These are phyloP conservation scores for Senna siamea DNA, from an alignment of 306 rosid species.

Conservation along the genomic window DNA sequence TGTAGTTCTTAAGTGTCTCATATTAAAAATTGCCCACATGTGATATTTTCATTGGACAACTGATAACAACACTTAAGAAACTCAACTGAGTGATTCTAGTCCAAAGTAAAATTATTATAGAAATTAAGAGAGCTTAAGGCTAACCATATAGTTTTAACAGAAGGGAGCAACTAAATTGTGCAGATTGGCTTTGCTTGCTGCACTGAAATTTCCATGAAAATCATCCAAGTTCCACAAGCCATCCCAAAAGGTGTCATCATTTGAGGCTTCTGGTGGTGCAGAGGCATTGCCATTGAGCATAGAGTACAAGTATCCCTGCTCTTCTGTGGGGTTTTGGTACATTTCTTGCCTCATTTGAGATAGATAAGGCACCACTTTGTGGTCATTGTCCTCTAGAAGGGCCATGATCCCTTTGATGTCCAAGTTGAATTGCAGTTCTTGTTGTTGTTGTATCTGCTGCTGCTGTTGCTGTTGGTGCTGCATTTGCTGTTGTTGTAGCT, in stretches of 20 bases:
- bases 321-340: constrained; percentile 52
- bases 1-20: neutral
- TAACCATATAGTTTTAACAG: constrained; percentile 36
- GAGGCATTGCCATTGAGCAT: constrained; percentile 48
- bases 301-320: constrained; percentile 50
- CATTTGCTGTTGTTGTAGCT: constrained; percentile 53
- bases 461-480: constrained; percentile 49
- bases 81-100: neutral
- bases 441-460: constrained; percentile 36
- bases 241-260: constrained; percentile 66
- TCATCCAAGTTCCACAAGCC: constrained; percentile 82
- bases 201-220: constrained; percentile 53
- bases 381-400: constrained; percentile 59
- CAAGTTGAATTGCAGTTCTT: constrained; percentile 48
- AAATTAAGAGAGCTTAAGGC: constrained; percentile 6
- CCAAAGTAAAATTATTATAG: neutral
- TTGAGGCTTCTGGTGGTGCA: constrained; percentile 43
- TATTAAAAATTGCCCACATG: neutral
- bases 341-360: constrained; percentile 58
- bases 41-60: neutral
- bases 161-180: constrained; percentile 73
- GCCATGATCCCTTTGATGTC: constrained; percentile 67
- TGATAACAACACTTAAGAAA: neutral
- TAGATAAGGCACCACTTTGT: constrained; percentile 34
- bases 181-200: constrained; percentile 52